Conservation (phyloP, 1,139 yeast species). For the Suhomyces atakaporum region DNA sequence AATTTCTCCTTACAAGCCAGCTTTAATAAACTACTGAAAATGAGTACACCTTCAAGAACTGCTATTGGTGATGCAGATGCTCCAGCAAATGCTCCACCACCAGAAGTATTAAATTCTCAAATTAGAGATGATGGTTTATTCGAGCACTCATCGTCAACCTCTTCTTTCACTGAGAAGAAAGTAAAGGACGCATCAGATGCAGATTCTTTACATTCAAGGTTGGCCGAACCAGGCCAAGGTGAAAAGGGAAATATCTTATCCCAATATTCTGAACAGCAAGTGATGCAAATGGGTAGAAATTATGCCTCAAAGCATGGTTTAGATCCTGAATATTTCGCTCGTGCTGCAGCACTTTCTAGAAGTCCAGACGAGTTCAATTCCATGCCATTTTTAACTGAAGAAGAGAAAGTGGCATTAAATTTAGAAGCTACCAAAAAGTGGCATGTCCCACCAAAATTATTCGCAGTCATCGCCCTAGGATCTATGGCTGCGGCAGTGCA, state of each 20-base stretch:
- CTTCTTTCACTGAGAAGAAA: conserved; percentile 23
- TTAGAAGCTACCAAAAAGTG: conserved; percentile 65
- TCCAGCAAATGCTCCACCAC: conserved; percentile 8
- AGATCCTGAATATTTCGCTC: conserved; percentile 65
- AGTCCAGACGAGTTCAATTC: conserved; percentile 59
- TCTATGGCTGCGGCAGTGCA: conserved; percentile 90
- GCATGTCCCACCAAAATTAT: conserved; percentile 61
- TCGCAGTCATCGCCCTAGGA: conserved; percentile 68
- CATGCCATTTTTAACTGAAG: conserved; percentile 57
- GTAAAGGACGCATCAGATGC: conserved; percentile 23
- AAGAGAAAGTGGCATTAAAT: conserved; percentile 59
- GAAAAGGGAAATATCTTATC: conserved; percentile 58
- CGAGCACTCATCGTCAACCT: conserved; percentile 23
- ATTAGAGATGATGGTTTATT: conserved; percentile 21
- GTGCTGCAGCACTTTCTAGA: conserved; percentile 78
- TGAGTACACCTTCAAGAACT: conserved; percentile 4
- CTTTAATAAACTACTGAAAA: neutral
- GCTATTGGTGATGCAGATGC: conserved; percentile 9
- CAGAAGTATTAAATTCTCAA: conserved; percentile 5
- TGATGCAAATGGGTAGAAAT: conserved; percentile 67
- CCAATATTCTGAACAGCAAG: conserved; percentile 65
- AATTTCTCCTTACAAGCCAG: neutral
- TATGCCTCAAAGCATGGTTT: conserved; percentile 64
- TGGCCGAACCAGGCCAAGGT: conserved; percentile 25
- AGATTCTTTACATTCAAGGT: conserved; percentile 28